These are phyloP conservation scores for Boletus reticuloceps DNA, from an alignment of 768 basidiomycete genomes.

Conservation along the genomic window DNA sequence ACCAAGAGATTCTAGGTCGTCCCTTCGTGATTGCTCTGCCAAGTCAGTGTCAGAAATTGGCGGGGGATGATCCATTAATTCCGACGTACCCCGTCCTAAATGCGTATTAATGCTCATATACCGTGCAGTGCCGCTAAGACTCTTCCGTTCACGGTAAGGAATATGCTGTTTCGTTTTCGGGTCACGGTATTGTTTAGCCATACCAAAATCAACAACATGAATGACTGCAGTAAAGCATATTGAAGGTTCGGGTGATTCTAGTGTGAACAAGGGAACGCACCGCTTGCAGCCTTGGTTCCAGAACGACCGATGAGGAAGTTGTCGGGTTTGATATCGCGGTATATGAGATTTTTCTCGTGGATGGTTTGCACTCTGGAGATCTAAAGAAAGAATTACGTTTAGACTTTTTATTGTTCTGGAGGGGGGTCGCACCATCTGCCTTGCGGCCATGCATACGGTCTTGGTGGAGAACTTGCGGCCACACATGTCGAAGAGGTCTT, in stretches of 20 bases:
- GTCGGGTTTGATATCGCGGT: slow-evolving; percentile 99
- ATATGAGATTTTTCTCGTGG: slow-evolving; percentile 99
- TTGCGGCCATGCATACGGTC: slow-evolving; percentile 98
- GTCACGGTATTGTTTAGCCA: slow-evolving; percentile 99
- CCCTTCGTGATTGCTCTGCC: slow-evolving; percentile 86
- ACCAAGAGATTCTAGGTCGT: slow-evolving; percentile 97
- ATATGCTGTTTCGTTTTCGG: slow-evolving; percentile 99
- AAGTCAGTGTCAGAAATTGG: slow-evolving; percentile 5
- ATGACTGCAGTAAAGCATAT: slow-evolving; percentile 50
- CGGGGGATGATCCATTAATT: neutral
- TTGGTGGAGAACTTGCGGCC: slow-evolving; percentile 96
- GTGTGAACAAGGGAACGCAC: slow-evolving; percentile 36
- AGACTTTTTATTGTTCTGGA: neutral
- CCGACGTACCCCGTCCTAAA: slow-evolving; percentile 79
- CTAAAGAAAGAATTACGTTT: slow-evolving; percentile 46
- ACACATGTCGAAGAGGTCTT: slow-evolving; percentile 99
- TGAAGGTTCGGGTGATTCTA: neutral
- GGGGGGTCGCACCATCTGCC: slow-evolving; percentile 72
- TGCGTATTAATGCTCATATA: slow-evolving; percentile 99
- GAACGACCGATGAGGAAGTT: slow-evolving; percentile 97
- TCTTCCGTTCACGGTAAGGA: slow-evolving; percentile 97
- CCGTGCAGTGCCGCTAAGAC: slow-evolving; percentile 92
- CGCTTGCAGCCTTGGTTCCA: slow-evolving; percentile 83
- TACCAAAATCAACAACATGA: slow-evolving; percentile 97
- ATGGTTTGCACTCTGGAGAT: slow-evolving; percentile 95